Conservation (phyloP, 805 yeast genomes). For the Groenewaldozyma salmanticensis region DNA sequence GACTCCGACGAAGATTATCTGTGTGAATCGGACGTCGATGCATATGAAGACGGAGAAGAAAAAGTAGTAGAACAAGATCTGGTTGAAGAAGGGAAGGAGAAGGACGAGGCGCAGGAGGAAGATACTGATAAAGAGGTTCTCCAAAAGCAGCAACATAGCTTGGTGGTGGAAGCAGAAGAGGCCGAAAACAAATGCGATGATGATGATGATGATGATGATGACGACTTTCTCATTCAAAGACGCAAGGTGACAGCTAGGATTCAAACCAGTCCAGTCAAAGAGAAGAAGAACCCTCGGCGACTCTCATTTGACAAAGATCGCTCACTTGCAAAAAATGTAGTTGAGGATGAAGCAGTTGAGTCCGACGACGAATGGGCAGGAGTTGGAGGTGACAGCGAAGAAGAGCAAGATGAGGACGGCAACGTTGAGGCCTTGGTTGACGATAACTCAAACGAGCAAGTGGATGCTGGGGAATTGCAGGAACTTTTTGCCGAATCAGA, state of each 20-base stretch:
- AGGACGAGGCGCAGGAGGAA: constrained; percentile 1
- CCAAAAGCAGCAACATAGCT: background rate
- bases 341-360: constrained; percentile 22
- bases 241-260: background rate
- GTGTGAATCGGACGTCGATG: constrained; percentile 2
- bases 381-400: constrained; percentile 21
- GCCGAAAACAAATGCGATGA: constrained; percentile 7
- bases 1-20: constrained; percentile 10
- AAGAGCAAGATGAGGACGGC: constrained; percentile 12
- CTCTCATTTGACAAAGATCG: constrained; percentile 2
- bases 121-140: background rate
- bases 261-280: background rate
- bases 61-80: constrained; percentile 3
- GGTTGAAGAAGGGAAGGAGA: constrained; percentile 4
- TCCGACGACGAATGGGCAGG: constrained; percentile 25
- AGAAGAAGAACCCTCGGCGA: constrained; percentile 3
- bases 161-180: constrained; percentile 7
- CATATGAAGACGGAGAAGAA: constrained; percentile 7
- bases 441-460: constrained; percentile 12
- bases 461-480: constrained; percentile 11
- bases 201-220: constrained; percentile 1
- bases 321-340: constrained; percentile 10
- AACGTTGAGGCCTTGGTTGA: constrained; percentile 19
- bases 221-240: constrained; percentile 1
- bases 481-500: constrained; percentile 16